These are phyloP conservation scores for Mycena metata DNA, from an alignment of 768 basidiomycete genomes.

Conservation along the genomic window DNA sequence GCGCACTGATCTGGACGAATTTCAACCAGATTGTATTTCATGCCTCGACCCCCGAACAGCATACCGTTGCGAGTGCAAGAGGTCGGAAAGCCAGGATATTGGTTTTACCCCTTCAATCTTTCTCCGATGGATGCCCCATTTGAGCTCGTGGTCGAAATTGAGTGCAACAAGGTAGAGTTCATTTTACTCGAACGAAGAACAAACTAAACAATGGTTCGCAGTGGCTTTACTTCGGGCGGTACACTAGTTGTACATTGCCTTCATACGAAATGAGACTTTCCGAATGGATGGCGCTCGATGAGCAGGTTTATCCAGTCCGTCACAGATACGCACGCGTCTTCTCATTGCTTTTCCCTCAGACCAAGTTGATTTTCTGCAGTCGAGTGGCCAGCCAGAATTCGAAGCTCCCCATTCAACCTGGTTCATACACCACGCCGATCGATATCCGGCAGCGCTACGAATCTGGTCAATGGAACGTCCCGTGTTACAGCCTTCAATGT, in stretches of 20 bases:
- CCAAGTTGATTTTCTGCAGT: slow-evolving; percentile 40
- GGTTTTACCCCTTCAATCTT: slow-evolving; percentile 44
- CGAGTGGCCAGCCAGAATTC: slow-evolving; percentile 35
- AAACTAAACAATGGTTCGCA: slow-evolving; percentile 7
- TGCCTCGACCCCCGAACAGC: slow-evolving; percentile 45
- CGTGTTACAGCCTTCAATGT: slow-evolving; percentile 45
- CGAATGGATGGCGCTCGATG: slow-evolving; percentile 49
- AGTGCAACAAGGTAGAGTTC: slow-evolving; percentile 36
- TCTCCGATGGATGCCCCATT: slow-evolving; percentile 35
- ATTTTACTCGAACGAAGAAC: background rate
- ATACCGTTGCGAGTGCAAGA: slow-evolving; percentile 45
- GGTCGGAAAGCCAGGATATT: slow-evolving; percentile 46
- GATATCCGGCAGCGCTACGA: slow-evolving; percentile 44
- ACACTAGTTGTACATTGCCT: slow-evolving; percentile 36
- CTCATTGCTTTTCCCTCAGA: slow-evolving; percentile 25
- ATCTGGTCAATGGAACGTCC: slow-evolving; percentile 42
- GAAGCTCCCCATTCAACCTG: slow-evolving; percentile 6
- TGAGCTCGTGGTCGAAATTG: slow-evolving; percentile 46
- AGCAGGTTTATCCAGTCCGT: slow-evolving; percentile 39
- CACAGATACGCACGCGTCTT: background rate
- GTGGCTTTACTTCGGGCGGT: slow-evolving; percentile 49
- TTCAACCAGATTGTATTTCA: slow-evolving; percentile 42
- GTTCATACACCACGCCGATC: slow-evolving; percentile 24
- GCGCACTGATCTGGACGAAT: background rate
- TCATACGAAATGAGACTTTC: slow-evolving; percentile 46